Conservation (phyloP, 352 stramenopile species). For the Globisporangium echinulatum region DNA sequence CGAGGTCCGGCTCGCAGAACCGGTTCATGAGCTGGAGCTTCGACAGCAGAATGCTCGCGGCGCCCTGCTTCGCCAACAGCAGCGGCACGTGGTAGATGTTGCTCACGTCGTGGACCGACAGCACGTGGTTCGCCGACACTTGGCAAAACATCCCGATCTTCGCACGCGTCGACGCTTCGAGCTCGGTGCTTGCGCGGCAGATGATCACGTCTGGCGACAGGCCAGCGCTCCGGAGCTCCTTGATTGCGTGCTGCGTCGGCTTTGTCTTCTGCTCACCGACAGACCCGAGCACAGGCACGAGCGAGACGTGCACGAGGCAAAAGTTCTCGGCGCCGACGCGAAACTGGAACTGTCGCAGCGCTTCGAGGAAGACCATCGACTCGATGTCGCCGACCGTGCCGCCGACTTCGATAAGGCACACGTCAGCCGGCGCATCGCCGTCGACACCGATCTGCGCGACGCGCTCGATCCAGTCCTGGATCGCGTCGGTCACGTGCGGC, state of each 20-base stretch:
- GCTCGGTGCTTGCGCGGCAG: slow-evolving; percentile 89
- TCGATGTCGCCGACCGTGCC: slow-evolving; percentile 99
- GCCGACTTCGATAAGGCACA: slow-evolving; percentile 99
- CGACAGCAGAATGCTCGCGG: slow-evolving; percentile 91
- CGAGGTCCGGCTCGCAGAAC: slow-evolving; percentile 73
- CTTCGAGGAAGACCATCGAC: slow-evolving; percentile 99
- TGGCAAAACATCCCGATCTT: slow-evolving; percentile 99
- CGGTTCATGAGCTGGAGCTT: slow-evolving; percentile 90
- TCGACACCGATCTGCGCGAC: slow-evolving; percentile 95
- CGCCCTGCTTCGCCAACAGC: slow-evolving; percentile 94
- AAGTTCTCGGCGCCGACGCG: slow-evolving; percentile 97
- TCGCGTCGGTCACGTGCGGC: slow-evolving; percentile 92
- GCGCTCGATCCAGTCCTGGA: slow-evolving; percentile 97
- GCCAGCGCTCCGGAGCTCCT: slow-evolving; percentile 95
- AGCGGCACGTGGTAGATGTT: slow-evolving; percentile 99
- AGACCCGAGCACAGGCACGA: slow-evolving; percentile 97
- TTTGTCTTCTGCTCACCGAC: slow-evolving; percentile 99
- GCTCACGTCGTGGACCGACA: slow-evolving; percentile 98
- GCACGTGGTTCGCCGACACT: slow-evolving; percentile 90
- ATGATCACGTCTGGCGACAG: slow-evolving; percentile 97
- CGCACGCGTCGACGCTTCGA: slow-evolving; percentile 89
- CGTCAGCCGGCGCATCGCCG: slow-evolving; percentile 73
- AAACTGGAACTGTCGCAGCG: slow-evolving; percentile 99
- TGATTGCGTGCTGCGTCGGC: slow-evolving; percentile 99
- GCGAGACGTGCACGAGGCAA: slow-evolving; percentile 97